Percentiles rank a stretch among this genome's conserved stretches.
Evolutionary conservation across 768 basidiomycete genomes (phyloP).

Genomic region (Boletus fagicola): DNA sequence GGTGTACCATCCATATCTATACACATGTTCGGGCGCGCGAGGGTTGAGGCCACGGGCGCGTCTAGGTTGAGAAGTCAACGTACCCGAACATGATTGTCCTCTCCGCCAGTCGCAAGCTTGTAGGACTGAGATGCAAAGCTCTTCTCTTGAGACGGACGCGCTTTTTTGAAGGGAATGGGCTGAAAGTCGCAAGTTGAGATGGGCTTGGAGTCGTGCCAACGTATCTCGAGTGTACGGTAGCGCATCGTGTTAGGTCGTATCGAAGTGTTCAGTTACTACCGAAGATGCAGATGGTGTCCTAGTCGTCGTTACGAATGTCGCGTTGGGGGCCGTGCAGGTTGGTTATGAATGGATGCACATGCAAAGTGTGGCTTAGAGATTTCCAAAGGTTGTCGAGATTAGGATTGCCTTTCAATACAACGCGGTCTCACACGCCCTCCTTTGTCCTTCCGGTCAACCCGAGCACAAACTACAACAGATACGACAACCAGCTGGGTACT

Average conservation of each 20-base stretch:
- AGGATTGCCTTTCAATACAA: conserved; percentile 4
- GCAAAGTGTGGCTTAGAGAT: not conserved
- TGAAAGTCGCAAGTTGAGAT: conserved; percentile 98
- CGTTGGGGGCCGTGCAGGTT: not conserved
- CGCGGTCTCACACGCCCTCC: conserved; percentile 25
- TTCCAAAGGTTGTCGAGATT: conserved; percentile 10
- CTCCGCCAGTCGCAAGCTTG: conserved; percentile 90
- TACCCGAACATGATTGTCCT: conserved; percentile 95
- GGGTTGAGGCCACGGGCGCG: conserved; percentile 10
- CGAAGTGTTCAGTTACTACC: not conserved
- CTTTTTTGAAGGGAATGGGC: conserved; percentile 75
- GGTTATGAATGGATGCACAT: conserved; percentile 12
- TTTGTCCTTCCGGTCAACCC: conserved; percentile 12
- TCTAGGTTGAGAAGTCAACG: conserved; percentile 37
- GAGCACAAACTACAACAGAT: conserved; percentile 2
- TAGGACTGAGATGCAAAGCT: conserved; percentile 73
- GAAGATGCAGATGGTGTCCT: not conserved
- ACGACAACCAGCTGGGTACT: conserved; percentile 4
- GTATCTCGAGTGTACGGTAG: conserved; percentile 87
- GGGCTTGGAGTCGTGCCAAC: conserved; percentile 95
- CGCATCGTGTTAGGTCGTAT: conserved; percentile 52
- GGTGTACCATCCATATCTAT: conserved; percentile 93
- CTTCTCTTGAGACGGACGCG: conserved; percentile 59
- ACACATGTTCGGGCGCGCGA: conserved; percentile 7
- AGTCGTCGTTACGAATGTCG: conserved; percentile 8